These are phyloP conservation scores for Schoenoplectus tabernaemontani DNA, from an alignment of 202 grass and related monocot genomes.

Conservation along the genomic window DNA sequence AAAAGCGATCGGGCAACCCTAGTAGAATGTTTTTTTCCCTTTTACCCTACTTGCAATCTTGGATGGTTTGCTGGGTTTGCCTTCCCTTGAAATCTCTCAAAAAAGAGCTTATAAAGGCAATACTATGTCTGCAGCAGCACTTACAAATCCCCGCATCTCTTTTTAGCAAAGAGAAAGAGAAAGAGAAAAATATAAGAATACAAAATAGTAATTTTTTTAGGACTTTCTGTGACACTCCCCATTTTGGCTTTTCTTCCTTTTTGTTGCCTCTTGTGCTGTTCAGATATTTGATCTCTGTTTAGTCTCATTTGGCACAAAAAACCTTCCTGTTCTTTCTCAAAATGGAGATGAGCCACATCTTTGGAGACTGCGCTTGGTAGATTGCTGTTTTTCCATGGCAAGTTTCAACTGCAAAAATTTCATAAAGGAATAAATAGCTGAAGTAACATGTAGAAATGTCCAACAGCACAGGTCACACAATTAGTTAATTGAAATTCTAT, in stretches of 20 bases:
- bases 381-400: conserved; percentile 17
- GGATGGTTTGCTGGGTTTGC: too few relatives aligned
- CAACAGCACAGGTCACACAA: too few relatives aligned
- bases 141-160: not conserved
- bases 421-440: not conserved
- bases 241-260: not conserved
- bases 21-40: too few relatives aligned
- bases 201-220: conserved; percentile 19
- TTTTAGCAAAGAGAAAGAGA: not conserved
- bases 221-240: not conserved
- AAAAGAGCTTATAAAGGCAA: not conserved
- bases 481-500: too few relatives aligned
- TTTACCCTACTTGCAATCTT: too few relatives aligned
- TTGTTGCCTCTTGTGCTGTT: not conserved
- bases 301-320: not conserved
- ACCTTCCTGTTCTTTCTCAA: conserved; percentile 20
- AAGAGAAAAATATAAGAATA: not conserved
- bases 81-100: too few relatives aligned
- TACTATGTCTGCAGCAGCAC: conserved; percentile 2
- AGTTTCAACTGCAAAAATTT: conserved; percentile 10
- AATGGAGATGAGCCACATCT: conserved; percentile 29
- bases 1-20: not conserved
- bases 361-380: not conserved
- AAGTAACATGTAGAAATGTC: too few relatives aligned
- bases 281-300: not conserved